Conservation (phyloP, 495 filamentous ascomycete genomes). For the Talaromyces nanjingensis region DNA sequence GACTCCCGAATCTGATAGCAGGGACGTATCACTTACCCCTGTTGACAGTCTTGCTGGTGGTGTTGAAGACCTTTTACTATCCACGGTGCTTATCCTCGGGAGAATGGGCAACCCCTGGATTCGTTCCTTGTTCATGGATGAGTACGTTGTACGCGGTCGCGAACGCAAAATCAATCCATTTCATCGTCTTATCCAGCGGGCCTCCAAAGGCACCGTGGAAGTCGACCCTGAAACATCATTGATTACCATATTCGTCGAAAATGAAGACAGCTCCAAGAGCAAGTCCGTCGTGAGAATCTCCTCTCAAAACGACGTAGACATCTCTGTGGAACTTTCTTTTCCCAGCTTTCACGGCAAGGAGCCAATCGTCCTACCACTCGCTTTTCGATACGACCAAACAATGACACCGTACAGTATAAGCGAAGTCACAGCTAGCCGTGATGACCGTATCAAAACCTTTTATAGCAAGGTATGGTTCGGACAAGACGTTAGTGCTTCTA, state of each 20-base stretch:
- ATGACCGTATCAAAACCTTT: constrained; percentile 82
- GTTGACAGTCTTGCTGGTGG: not conserved
- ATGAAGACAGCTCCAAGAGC: not conserved
- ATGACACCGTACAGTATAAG: not conserved
- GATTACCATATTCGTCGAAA: not conserved
- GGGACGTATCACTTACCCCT: not conserved
- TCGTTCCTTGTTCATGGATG: not conserved
- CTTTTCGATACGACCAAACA: not conserved
- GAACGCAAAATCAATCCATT: not conserved
- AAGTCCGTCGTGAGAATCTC: not conserved
- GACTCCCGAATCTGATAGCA: not conserved
- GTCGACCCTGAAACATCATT: not conserved
- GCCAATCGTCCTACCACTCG: not conserved
- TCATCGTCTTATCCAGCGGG: not conserved
- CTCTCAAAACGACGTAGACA: not conserved
- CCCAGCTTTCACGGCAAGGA: not conserved
- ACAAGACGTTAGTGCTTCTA: not conserved
- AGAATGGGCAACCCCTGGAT: not conserved
- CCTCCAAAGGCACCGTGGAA: not conserved
- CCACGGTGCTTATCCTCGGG: not conserved
- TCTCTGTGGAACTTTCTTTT: not conserved
- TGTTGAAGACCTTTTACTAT: not conserved
- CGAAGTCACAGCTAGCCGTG: constrained; percentile 60
- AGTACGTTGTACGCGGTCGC: not conserved
- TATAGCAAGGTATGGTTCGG: constrained; percentile 62